A percentile compares a stretch with the other conserved stretches of the same genome.
phyloP scores from a whole-genome alignment of 192 early-diverging fungal genomes.

The Neocallimastix lanati region DNA sequence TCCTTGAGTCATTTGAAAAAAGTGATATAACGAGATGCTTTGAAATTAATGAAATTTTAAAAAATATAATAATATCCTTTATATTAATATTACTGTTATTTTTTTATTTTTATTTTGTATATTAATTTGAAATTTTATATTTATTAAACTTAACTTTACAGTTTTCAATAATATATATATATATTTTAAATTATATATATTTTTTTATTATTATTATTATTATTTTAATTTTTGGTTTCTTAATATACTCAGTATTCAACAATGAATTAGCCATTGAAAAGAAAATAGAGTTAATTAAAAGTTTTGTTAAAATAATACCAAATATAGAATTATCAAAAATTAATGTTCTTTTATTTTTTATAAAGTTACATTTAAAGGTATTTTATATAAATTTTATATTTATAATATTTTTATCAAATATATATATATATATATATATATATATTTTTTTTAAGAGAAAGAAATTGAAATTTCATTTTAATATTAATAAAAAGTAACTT shows the following conservation, averaged over 20 bases:
- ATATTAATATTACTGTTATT: no score
- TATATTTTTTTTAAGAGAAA: no score
- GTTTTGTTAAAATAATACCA: not conserved
- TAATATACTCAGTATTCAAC: not conserved
- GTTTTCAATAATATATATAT: no score
- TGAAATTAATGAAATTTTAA: not conserved
- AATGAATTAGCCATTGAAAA: not conserved
- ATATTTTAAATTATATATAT: no score
- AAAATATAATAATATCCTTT: not conserved
- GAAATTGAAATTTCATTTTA: no score
- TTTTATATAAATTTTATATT: no score
- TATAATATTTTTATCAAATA: no score
- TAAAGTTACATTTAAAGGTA: not conserved
- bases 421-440: no score
- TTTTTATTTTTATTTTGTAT: no score
- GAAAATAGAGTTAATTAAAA: not conserved
- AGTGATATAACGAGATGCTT: not conserved
- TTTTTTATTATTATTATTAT: not conserved
- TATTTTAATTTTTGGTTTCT: not conserved
- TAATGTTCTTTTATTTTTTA: not conserved
- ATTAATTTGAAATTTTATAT: no score
- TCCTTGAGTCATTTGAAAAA: not conserved
- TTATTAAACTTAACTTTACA: no score
- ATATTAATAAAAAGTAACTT: no score
- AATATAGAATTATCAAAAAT: not conserved